Evolutionary conservation across 192 early-diverging fungal species (phyloP), one percentile per base, ranked within the genome.

Genomic region (Dimargaris xerosporica): DNA sequence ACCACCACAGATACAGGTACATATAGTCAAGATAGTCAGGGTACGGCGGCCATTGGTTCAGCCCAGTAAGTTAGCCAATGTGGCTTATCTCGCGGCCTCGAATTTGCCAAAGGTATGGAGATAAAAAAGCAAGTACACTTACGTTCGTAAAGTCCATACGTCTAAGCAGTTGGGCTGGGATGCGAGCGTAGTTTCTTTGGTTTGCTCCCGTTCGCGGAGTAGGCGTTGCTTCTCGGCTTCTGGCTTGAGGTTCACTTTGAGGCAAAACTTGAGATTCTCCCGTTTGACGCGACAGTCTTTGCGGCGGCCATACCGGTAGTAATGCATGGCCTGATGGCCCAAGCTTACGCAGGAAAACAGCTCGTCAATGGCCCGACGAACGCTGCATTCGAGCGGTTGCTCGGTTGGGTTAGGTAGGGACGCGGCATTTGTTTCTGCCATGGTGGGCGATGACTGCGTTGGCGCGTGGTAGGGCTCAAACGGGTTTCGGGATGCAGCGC

Each of bases 161-260:
- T 52, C 50, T n/a, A 26, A 28, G 50, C 50, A 26, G 19, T 52
- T 52, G 19, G 50, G 50, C n/a, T 52, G 21, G 23, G 21, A 21
- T 10, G 23, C 19, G 28, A 52, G 21, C 23, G 50, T 28, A 21
- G 21, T 52, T 52, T 52, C 50, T 28, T 52, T 52, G 50, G 50
- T 28, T 19, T 52, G 50, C n/a, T 58, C 55, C 28, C 11, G 55
- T 30, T 58, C 55, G 7, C 29, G 13, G 29, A 58, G 55, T 15
- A 58, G 34, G 19, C 55, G 5, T 17, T 60, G 58, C n/a, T 44
- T 41, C 19, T 34, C 28, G 17, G 16, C 58, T 19, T 60, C 41
- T 15, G 58, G 19, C 43, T 31, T 60, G n/a, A 60, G 58, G 42
- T 60, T 60, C 6, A 60, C 39, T 60, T 60, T 60, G 42, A 60